Evolutionary conservation across 352 stramenopile genomes (phyloP), one percentile per base, ranked within the genome.

Genomic region (Globisporangium nunn): DNA sequence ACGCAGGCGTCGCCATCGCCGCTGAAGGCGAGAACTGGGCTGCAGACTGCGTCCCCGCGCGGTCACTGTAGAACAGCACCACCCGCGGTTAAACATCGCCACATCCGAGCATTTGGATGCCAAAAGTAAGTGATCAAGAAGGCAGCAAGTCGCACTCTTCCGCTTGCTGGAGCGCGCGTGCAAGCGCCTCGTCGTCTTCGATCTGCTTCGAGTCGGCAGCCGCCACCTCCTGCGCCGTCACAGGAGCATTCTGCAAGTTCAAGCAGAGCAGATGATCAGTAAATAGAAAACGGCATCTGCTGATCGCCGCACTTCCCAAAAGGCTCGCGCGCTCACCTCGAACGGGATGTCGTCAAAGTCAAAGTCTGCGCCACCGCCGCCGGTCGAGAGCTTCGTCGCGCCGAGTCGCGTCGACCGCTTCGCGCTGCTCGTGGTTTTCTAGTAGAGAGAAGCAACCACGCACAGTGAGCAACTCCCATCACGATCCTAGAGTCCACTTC

Each of bases 311-410:
- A 23, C 23, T 23, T 23, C 23, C 23, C 23, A 23, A 23, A 23
- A 23, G 23, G 23, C 23, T 23, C 1, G 23, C 23, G 23, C 23
- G 11, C 37, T 17, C 54, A 95, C 85, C 69, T 90, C 78, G 49
- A 93, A 93, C 10, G 81, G 81, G 45, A 95, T 93, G 52, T 91
- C 83, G 55, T 95, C 85, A 61, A 95, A 95, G 59, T 95, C 85
- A 69, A 95, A 95, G 61, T 94, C 83, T 14, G 70, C 71, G 8
- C 37, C 23, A 23, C 23, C 68, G 1, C 30, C 63, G 11, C 71
- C 71, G 5, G 66, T 77, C 35, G 76, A 91, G 50, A 95, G 63
- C 68, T 96, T 96, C 1, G 81, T 93, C 17, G 81, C 85, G 43
- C 75, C 72, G 4, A 85, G 62, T 40, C 75, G 73, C n/a, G 75